Base-by-base conservation (phyloP, 495 filamentous ascomycete genomes). In the Tuber calosporum region DNA sequence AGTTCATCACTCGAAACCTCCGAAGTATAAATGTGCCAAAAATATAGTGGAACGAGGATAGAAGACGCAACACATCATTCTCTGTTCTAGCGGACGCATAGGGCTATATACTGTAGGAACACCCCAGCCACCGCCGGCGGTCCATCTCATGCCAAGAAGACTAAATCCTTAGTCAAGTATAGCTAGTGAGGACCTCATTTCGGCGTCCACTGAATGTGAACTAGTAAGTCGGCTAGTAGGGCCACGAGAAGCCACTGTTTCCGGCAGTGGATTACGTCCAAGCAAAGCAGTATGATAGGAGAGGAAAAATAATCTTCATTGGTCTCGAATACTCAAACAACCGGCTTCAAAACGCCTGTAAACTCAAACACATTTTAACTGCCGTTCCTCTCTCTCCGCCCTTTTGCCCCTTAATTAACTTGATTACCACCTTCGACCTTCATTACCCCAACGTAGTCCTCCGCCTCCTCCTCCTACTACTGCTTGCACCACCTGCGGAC, bases 401-500 rank as follows among this genome's bases (percentile, higher is more conserved):
- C 43, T 45, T 45, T 26, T 69, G 1, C 40, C 37, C 72, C 72
- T 4, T 19, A 20, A 22, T 53, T 53, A 36, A 34, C 13, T 30
- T 20, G n/a, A 22, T 69, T 41, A 69, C 39, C 19, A 40, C 72
- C 30, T 71, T 62, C 72, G 13, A 38, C 67, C 48, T 58, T 73
- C 41, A 42, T 30, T 53, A 36, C 67, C 19, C 30, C 75, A 13
- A 20, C 74, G 45, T 41, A 67, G 40, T 72, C 72, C 72, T 66
- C 22, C 72, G 70, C 48, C 74, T 80, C 72, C 76, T 73, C 30
- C 68, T 67, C 4, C 66, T 66, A 22, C 40, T 41, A 34, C 69
- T n/a, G 48, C 67, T 26, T 34, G 37, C 67, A 26, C 73, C 68
- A 42, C 66, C 75, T 40, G 38, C 36, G 1, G 39, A 41, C 42